A percentile compares a stretch with the other conserved stretches of the same genome.
Conservation (phyloP, 441 rosid genomes). For the Breynia disticha region DNA sequence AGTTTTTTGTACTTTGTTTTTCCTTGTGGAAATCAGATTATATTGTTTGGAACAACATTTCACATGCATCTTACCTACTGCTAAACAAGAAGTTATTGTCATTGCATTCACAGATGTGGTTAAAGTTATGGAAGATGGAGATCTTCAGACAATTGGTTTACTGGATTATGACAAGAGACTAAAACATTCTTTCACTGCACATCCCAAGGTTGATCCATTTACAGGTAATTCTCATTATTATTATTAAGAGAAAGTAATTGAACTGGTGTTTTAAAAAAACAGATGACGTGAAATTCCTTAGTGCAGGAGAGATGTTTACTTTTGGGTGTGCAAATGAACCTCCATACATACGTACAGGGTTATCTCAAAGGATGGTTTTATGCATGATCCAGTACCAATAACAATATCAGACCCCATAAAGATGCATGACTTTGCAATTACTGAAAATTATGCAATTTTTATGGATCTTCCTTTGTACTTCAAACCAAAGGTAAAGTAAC, state of each 20-base stretch:
- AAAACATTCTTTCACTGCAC: slow-evolving; percentile 85
- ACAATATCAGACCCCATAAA: slow-evolving; percentile 73
- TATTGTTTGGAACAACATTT: slow-evolving; percentile 2
- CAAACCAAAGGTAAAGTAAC: slow-evolving; percentile 64
- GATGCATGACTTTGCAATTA: slow-evolving; percentile 98
- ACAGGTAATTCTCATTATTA: slow-evolving; percentile 45
- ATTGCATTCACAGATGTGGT: slow-evolving; percentile 52
- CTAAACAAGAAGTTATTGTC: not conserved
- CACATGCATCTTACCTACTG: slow-evolving; percentile 8
- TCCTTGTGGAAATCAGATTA: slow-evolving; percentile 9
- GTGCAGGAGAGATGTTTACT: slow-evolving; percentile 93
- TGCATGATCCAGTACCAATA: slow-evolving; percentile 88
- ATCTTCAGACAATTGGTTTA: slow-evolving; percentile 87
- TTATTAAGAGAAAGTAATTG: slow-evolving; percentile 1
- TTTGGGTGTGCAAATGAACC: slow-evolving; percentile 73
- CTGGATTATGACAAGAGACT: slow-evolving; percentile 91
- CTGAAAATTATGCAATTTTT: slow-evolving; percentile 84
- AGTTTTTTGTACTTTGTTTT: slow-evolving; percentile 20
- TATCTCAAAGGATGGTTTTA: slow-evolving; percentile 78
- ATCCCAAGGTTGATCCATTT: slow-evolving; percentile 81
- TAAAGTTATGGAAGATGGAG: slow-evolving; percentile 90
- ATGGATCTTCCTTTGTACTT: slow-evolving; percentile 93
- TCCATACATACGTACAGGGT: slow-evolving; percentile 91
- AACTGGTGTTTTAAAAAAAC: slow-evolving; percentile 1
- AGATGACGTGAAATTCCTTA: slow-evolving; percentile 16